Evolutionary conservation across 2,329 filamentous ascomycete species (phyloP), one percentile per base, ranked within the genome.

Genomic region (Alternaria sp.): DNA sequence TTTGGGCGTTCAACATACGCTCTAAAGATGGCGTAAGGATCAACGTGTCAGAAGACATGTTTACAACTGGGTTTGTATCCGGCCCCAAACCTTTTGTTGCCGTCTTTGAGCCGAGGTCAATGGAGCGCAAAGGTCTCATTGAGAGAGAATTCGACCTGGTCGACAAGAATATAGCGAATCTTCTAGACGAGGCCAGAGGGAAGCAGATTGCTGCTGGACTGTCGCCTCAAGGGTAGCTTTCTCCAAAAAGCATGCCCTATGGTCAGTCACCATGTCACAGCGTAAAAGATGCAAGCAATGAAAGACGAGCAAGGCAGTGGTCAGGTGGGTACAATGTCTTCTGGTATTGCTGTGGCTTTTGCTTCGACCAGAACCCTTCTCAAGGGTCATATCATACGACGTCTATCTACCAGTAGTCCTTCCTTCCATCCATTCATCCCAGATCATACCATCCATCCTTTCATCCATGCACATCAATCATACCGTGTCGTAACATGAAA

Each of bases 1-100:
- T 87, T 51, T 81, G 86, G 68, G 84, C 84, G 0, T 85, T 85
- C 21, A 83, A 86, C 57, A 77, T 87, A 12, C 36, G 28, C 12
- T 36, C 36, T 40, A 40, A 40, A 40, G 36, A 17, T 6, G 36
- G 17, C 12, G 58, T 55, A n/a, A 46, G 60, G 8, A 60, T 61
- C 10, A 28, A 63, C 1, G 66, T 79, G 1, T 68, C 76, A 19
- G 69, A 74, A 45, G 64, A 65, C 26, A 62, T 67, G 28, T 71
- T 76, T 46, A 69, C 58, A 0, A 62, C 64, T 0, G 73, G 66
- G 0, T 70, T 78, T 30, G 62, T 74, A 1, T 71, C 67, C 0
- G 36, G 32, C n/a, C 76, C 75, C 2, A 59, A 70, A 17, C 67
- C 63, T 0, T 77, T 78, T 40, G 36, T 40, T 17, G 36, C 36